Percentiles rank a stretch among this genome's conserved stretches.
These are phyloP conservation scores for Leccinum pachyderme DNA, from an alignment of 1,284 basidiomycete species.

Conservation along the genomic window DNA sequence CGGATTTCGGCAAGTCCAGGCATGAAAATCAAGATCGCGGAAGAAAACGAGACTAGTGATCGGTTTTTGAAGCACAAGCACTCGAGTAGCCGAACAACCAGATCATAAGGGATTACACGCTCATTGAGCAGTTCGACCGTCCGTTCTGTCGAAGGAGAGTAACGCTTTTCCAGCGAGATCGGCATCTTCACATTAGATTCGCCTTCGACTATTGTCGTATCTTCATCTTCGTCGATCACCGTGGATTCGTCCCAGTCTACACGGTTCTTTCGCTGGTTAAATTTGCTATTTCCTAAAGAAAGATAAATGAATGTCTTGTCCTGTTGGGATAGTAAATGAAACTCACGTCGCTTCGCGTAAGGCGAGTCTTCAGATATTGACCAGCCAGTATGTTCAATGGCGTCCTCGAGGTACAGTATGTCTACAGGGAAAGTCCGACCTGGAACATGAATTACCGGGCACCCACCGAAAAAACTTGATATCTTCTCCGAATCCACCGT, in stretches of 20 bases:
- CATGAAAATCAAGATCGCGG: constrained; percentile 90
- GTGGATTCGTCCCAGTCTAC: constrained; percentile 77
- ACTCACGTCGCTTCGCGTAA: constrained; percentile 75
- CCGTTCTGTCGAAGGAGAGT: constrained; percentile 68
- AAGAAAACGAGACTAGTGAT: constrained; percentile 60
- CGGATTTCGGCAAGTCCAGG: constrained; percentile 94
- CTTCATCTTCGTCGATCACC: constrained; percentile 73
- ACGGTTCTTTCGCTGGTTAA: constrained; percentile 58
- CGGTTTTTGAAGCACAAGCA: constrained; percentile 77
- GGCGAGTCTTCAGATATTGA: constrained; percentile 80
- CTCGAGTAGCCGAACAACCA: constrained; percentile 86
- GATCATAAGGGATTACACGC: constrained; percentile 85
- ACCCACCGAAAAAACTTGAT: constrained; percentile 89
- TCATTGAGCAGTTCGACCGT: constrained; percentile 91
- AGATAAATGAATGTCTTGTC: constrained; percentile 2
- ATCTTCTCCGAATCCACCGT: constrained; percentile 96
- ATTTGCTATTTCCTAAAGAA: constrained; percentile 57
- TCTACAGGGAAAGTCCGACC: constrained; percentile 98
- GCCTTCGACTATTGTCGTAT: constrained; percentile 30
- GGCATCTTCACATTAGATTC: constrained; percentile 39
- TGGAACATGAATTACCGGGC: constrained; percentile 86
- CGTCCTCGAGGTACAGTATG: constrained; percentile 88
- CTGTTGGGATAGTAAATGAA: background rate
- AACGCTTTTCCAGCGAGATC: constrained; percentile 68
- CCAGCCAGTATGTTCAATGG: constrained; percentile 87